phyloP scores from a whole-genome alignment of 805 yeast genomes.

The Myxozyma mucilagina region DNA sequence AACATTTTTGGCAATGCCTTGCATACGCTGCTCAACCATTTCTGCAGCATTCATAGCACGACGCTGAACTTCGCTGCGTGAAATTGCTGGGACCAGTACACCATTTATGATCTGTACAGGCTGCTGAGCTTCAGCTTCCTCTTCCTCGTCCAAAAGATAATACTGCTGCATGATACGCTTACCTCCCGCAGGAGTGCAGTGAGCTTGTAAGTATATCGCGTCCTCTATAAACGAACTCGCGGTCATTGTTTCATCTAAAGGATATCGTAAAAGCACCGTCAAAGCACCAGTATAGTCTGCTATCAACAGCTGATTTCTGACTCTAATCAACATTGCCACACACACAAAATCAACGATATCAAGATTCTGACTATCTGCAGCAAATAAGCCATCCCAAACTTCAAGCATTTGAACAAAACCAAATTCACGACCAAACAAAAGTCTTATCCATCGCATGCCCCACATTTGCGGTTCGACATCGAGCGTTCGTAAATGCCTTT shows the following conservation, averaged over 20 bases:
- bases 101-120: conserved; percentile 29
- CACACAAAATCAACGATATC: conserved; percentile 41
- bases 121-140: conserved; percentile 1
- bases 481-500: conserved; percentile 31
- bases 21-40: conserved; percentile 17
- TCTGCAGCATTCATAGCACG: conserved; percentile 8
- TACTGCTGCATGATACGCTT: conserved; percentile 26
- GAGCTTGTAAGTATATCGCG: conserved; percentile 28
- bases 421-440: conserved; percentile 43
- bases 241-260: conserved; percentile 25
- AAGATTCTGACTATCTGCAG: conserved; percentile 37
- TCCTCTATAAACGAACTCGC: conserved; percentile 28
- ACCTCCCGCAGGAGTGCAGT: conserved; percentile 22
- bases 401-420: conserved; percentile 34
- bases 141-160: conserved; percentile 4
- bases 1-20: conserved; percentile 27
- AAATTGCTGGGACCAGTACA: conserved; percentile 11
- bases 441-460: conserved; percentile 43
- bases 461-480: conserved; percentile 43
- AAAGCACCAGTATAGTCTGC: conserved; percentile 28
- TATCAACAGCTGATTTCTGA: conserved; percentile 29
- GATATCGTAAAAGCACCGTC: conserved; percentile 26
- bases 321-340: conserved; percentile 39
- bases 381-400: conserved; percentile 43
- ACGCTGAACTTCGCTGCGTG: conserved; percentile 6